These are phyloP conservation scores for Boletellus sp. DNA, from an alignment of 768 basidiomycete genomes.

Conservation along the genomic window DNA sequence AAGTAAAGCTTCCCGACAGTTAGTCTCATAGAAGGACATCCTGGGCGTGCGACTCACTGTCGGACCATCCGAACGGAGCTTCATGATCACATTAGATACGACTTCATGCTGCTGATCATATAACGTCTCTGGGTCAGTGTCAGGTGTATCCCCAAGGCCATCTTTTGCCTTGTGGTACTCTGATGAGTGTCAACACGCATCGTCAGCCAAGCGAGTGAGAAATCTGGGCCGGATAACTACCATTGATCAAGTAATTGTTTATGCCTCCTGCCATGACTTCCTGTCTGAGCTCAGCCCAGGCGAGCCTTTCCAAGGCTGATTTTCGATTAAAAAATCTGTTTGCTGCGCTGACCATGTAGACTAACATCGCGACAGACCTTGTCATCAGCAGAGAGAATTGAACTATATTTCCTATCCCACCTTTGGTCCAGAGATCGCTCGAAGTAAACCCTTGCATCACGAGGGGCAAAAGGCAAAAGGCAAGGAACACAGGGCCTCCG, in stretches of 20 bases:
- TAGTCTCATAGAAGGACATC: not conserved
- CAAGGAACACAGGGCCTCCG: conserved; percentile 22
- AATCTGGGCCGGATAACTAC: not conserved
- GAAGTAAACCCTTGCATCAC: not conserved
- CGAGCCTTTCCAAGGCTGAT: conserved; percentile 13
- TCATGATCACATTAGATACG: conserved; percentile 3
- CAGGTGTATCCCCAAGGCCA: conserved; percentile 17
- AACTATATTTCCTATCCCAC: conserved; percentile 1
- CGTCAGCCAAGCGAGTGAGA: not conserved
- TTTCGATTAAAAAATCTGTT: conserved; percentile 24
- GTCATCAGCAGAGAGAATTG: not conserved
- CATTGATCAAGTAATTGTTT: conserved; percentile 1
- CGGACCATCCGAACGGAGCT: conserved; percentile 16
- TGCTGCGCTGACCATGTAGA: conserved; percentile 14
- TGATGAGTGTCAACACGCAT: not conserved
- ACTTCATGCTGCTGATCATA: conserved; percentile 4
- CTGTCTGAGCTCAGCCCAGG: conserved; percentile 6
- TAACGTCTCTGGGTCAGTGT: conserved; percentile 9
- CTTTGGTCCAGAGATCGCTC: conserved; percentile 18
- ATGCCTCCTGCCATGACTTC: conserved; percentile 25
- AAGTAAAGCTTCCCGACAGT: conserved; percentile 23
- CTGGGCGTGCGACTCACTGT: conserved; percentile 7
- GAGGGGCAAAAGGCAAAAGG: conserved; percentile 17
- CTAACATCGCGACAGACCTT: not conserved
- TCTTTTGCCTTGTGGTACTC: conserved; percentile 21